Evolutionary conservation across 257 asterid genomes (phyloP).

Genomic region (Anisodus acutangulus): DNA sequence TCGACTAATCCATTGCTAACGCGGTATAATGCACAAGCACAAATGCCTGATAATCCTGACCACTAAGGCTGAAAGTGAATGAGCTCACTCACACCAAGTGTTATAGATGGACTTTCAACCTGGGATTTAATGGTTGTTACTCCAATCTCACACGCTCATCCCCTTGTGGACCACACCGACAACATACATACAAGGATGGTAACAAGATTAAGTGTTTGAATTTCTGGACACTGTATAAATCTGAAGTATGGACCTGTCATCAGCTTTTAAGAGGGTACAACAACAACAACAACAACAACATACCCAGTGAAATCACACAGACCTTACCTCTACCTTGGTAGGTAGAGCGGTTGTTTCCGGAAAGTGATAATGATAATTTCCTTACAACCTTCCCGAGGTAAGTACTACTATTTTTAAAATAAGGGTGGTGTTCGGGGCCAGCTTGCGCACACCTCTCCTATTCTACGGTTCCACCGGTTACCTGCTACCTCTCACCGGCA

Average conservation of each 20-base stretch:
- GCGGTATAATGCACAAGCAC: background rate
- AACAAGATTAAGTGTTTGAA: background rate
- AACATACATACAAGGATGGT: background rate
- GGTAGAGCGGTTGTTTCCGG: no score
- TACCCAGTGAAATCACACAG: no score
- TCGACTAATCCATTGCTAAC: background rate
- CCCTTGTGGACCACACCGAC: background rate
- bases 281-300: no score
- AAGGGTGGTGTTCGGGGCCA: no score
- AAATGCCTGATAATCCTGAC: background rate
- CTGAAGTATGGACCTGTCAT: background rate
- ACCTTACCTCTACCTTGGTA: no score
- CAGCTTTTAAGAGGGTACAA: background rate
- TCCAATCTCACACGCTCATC: background rate
- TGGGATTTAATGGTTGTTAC: background rate
- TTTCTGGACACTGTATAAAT: background rate
- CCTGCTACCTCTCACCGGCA: background rate
- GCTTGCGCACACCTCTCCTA: background rate
- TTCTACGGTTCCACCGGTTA: background rate
- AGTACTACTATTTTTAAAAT: background rate
- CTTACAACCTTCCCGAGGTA: background rate
- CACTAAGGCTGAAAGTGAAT: background rate
- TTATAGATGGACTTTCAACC: background rate
- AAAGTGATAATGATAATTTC: background rate
- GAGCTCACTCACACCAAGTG: background rate